phyloP scores from a whole-genome alignment of 768 basidiomycete genomes.

The Mycena vitilis region DNA sequence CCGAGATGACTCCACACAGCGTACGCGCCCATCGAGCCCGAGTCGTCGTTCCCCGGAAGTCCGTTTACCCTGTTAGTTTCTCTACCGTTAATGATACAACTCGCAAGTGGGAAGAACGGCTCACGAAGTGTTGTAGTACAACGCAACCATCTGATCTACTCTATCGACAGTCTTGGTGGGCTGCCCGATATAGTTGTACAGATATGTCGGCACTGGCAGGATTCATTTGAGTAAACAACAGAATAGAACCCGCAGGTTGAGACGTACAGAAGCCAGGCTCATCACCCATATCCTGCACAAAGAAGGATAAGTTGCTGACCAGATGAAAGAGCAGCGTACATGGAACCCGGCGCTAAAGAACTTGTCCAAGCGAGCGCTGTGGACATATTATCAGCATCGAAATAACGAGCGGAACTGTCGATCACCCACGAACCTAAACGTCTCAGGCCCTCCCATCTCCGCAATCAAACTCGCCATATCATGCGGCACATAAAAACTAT shows the following conservation, averaged over 20 bases:
- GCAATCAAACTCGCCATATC: constrained; percentile 32
- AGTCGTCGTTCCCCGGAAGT: constrained; percentile 32
- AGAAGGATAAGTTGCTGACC: background rate
- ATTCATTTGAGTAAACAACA: background rate
- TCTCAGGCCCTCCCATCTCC: constrained; percentile 26
- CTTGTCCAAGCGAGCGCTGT: constrained; percentile 30
- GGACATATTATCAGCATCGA: background rate
- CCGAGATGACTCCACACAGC: constrained; percentile 35
- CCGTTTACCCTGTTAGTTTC: constrained; percentile 18
- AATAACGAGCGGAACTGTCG: background rate
- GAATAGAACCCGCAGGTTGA: background rate
- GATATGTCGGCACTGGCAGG: constrained; percentile 30
- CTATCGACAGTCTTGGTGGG: constrained; percentile 35
- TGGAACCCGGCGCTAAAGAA: constrained; percentile 32
- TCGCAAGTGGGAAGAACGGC: background rate
- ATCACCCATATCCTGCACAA: constrained; percentile 32
- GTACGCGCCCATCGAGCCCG: constrained; percentile 35
- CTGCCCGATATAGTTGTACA: constrained; percentile 36
- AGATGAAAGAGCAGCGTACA: constrained; percentile 8
- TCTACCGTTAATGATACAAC: too few species aligned
- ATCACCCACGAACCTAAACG: constrained; percentile 22
- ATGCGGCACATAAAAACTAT: constrained; percentile 33
- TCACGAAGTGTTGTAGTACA: constrained; percentile 30
- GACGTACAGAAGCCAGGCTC: constrained; percentile 34
- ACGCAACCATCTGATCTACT: constrained; percentile 22